Evolutionary conservation across 441 rosid species (phyloP).

Genomic region (Arabidopsis hybrid): DNA sequence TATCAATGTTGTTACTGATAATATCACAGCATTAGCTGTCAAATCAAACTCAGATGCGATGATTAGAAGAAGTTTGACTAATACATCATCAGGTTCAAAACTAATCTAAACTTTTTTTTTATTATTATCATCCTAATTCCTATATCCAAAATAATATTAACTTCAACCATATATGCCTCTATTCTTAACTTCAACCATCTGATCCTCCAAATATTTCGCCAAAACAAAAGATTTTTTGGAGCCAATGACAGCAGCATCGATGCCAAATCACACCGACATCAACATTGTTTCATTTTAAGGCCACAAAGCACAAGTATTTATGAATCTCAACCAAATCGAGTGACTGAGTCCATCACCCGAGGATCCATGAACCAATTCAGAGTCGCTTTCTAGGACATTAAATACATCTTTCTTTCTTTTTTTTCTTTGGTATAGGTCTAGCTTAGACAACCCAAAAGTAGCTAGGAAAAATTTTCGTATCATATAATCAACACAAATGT

Average conservation of each 20-base stretch:
- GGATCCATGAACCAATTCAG: not conserved
- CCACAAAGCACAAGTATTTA: not conserved
- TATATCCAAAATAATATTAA: too few relatives aligned
- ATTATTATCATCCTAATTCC: too few relatives aligned
- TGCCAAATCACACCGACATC: not conserved
- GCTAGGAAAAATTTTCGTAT: slow-evolving; percentile 6
- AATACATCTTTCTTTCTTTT: not conserved
- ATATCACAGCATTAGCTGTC: too few relatives aligned
- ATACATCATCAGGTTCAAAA: too few relatives aligned
- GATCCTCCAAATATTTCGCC: too few relatives aligned
- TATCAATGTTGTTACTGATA: not conserved
- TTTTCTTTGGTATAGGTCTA: not conserved
- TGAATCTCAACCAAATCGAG: not conserved
- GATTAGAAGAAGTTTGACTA: too few relatives aligned
- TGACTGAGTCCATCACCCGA: not conserved
- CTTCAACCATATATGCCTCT: too few relatives aligned
- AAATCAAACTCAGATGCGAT: too few relatives aligned
- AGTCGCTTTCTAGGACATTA: not conserved
- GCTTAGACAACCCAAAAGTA: not conserved
- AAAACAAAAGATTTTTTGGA: too few relatives aligned
- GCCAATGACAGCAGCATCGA: not conserved
- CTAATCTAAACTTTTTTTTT: not conserved
- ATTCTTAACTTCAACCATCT: too few relatives aligned
- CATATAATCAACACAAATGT: slow-evolving; percentile 37
- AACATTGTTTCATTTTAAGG: not conserved